Percentiles rank a stretch among this genome's conserved stretches.
These are phyloP conservation scores for Plasmodium gallinaceum DNA, from an alignment of 169 alveolate genomes.

Conservation along the genomic window DNA sequence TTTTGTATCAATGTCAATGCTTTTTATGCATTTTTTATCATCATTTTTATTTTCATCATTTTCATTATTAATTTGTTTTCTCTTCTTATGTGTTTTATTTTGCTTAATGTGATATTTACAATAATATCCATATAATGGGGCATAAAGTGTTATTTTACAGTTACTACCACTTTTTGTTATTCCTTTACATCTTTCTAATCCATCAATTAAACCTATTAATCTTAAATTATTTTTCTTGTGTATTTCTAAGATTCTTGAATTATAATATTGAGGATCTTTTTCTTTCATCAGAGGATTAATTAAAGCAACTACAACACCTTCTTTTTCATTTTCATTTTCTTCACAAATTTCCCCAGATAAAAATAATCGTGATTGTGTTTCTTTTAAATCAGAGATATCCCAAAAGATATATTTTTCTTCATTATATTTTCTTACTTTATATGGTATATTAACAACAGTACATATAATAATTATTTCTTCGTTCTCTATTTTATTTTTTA, in stretches of 20 bases:
- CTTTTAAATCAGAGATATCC: conserved; percentile 72
- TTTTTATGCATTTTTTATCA: background rate
- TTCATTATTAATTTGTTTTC: conserved; percentile 10
- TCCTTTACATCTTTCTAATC: conserved; percentile 64
- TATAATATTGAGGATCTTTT: conserved; percentile 53
- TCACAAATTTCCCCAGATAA: conserved; percentile 71
- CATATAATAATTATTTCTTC: conserved; percentile 45
- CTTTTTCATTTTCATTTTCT: conserved; percentile 36
- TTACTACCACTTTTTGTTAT: conserved; percentile 29
- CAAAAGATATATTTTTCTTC: conserved; percentile 64
- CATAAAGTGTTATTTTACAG: conserved; percentile 48
- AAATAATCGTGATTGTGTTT: conserved; percentile 53
- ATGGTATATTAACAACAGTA: conserved; percentile 68
- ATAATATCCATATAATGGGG: conserved; percentile 46
- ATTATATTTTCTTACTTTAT: conserved; percentile 57
- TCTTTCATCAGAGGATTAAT: conserved; percentile 52
- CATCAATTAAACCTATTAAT: conserved; percentile 32
- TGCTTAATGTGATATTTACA: conserved; percentile 67
- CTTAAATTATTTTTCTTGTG: conserved; percentile 15
- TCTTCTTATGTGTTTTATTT: conserved; percentile 26
- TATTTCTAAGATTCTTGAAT: conserved; percentile 48
- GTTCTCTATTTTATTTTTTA: conserved; percentile 32
- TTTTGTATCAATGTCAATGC: background rate
- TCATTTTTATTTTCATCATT: background rate
- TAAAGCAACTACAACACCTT: conserved; percentile 61